phyloP scores from a whole-genome alignment of 2,329 filamentous ascomycete species.

The Lachnellula subtilissima region DNA sequence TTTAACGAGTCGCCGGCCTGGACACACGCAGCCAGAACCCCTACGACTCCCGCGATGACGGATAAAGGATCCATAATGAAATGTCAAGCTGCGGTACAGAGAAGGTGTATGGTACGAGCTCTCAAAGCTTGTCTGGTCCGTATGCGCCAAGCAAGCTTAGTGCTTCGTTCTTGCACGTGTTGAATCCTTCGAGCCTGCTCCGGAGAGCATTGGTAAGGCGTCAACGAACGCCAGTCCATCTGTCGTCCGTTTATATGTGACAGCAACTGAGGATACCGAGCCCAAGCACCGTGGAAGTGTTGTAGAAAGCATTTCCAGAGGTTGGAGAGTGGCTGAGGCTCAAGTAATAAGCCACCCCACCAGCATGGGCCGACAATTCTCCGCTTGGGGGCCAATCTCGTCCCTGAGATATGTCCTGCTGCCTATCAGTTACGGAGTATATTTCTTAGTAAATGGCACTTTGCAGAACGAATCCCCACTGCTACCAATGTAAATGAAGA shows the following conservation, averaged over 20 bases:
- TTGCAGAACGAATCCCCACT: too few relatives aligned
- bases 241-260: background rate
- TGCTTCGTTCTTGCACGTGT: background rate
- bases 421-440: too few relatives aligned
- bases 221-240: background rate
- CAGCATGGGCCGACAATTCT: background rate
- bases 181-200: background rate
- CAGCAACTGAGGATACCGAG: background rate
- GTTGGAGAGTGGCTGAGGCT: background rate
- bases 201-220: background rate
- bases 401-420: background rate
- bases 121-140: background rate
- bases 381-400: background rate
- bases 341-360: background rate
- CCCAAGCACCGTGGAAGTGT: background rate
- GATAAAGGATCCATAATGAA: constrained; percentile 14
- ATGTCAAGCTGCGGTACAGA: background rate
- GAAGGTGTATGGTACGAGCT: background rate
- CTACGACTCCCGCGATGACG: constrained; percentile 13
- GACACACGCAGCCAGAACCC: constrained; percentile 4
- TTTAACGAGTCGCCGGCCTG: constrained; percentile 5
- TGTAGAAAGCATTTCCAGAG: background rate
- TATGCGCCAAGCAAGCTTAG: background rate
- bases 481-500: too few relatives aligned
- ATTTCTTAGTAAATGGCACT: too few relatives aligned